These are phyloP conservation scores for Leccinum truebloodii DNA, from an alignment of 768 basidiomycete species.

Conservation along the genomic window DNA sequence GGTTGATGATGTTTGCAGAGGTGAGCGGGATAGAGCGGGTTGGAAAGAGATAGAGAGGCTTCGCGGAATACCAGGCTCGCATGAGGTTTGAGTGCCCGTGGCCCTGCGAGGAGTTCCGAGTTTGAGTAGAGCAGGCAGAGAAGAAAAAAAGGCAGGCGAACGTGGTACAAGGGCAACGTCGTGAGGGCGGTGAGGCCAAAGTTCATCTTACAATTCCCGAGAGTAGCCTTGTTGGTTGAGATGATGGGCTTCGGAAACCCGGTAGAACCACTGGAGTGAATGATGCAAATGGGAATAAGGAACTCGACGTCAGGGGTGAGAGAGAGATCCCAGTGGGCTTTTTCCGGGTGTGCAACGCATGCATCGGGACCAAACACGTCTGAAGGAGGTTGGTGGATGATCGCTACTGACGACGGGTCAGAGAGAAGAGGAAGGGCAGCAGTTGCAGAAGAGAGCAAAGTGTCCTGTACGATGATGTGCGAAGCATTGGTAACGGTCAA, in stretches of 20 bases:
- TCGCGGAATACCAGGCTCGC: conserved; percentile 43
- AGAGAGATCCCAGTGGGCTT: conserved; percentile 22
- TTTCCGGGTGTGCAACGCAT: conserved; percentile 20
- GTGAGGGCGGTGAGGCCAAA: conserved; percentile 22
- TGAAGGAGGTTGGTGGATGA: conserved; percentile 26
- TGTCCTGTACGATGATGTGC: conserved; percentile 26
- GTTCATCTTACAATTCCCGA: conserved; percentile 39
- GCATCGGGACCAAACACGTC: conserved; percentile 18
- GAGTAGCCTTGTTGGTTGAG: conserved; percentile 37
- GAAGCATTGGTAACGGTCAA: conserved; percentile 29
- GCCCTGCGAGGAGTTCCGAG: conserved; percentile 9
- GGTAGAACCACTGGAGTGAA: conserved; percentile 39
- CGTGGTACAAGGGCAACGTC: conserved; percentile 36
- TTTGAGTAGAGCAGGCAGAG: neutral
- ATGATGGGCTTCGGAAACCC: conserved; percentile 50
- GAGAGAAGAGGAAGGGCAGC: conserved; percentile 18
- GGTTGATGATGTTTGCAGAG: conserved; percentile 40
- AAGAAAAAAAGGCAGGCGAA: conserved; percentile 13
- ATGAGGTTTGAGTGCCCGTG: conserved; percentile 33
- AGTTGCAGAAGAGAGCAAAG: conserved; percentile 14
- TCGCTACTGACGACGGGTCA: conserved; percentile 22
- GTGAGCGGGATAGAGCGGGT: conserved; percentile 46
- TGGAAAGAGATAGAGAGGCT: conserved; percentile 46
- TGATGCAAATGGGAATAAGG: conserved; percentile 21
- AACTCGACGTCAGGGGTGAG: conserved; percentile 24